Evolutionary conservation across 1,284 basidiomycete species (phyloP).

Genomic region (Moesziomyces globuligerus): DNA sequence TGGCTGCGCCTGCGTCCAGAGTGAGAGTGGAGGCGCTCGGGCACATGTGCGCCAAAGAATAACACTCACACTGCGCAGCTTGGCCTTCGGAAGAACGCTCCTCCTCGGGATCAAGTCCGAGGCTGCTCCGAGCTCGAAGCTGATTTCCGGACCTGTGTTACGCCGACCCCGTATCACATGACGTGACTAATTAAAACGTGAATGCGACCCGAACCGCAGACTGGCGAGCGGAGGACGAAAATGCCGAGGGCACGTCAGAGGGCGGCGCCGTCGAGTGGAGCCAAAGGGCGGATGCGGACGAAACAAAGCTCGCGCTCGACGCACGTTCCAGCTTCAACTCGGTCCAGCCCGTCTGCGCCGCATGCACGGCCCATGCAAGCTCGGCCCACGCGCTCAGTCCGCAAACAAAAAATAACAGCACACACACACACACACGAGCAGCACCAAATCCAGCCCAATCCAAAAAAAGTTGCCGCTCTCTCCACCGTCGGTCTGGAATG

Average conservation of each 20-base stretch:
- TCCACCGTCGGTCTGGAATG: too few species aligned
- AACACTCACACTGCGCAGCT: too few species aligned
- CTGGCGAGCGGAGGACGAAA: background rate
- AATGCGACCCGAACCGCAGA: slow-evolving; percentile 1
- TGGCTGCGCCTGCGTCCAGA: background rate
- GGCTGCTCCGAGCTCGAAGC: too few species aligned
- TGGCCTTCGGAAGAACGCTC: too few species aligned
- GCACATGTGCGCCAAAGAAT: too few species aligned
- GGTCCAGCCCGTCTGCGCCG: background rate
- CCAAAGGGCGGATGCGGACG: slow-evolving; percentile 19
- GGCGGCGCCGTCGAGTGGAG: background rate
- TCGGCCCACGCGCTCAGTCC: background rate
- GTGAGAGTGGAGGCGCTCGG: background rate
- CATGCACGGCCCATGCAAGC: background rate
- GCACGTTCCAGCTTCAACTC: slow-evolving; percentile 35
- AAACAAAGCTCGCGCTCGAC: slow-evolving; percentile 32
- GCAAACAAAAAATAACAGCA: background rate
- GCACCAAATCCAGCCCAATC: too few species aligned
- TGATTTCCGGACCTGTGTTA: too few species aligned
- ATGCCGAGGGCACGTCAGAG: background rate
- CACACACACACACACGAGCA: background rate
- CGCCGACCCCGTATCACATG: too few species aligned
- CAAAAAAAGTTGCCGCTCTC: too few species aligned
- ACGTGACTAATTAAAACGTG: too few species aligned
- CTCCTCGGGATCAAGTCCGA: too few species aligned